Base-by-base conservation (phyloP, 352 stramenopile genomes). In the Elongisporangium senticosum region DNA sequence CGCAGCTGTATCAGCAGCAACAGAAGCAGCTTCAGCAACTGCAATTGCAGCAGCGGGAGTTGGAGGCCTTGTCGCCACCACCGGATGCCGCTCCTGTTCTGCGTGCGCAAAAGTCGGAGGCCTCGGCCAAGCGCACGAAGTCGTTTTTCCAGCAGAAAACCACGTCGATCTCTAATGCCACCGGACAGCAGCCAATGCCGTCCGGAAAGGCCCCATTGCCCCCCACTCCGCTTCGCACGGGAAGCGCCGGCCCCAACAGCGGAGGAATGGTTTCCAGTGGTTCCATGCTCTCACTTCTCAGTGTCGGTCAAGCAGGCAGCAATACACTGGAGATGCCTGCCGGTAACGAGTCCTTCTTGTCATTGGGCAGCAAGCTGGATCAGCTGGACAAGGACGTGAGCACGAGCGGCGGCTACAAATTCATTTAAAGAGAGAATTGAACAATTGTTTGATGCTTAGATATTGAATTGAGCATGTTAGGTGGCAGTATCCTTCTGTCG, bases 351-450 rank as follows among this genome's bases (percentile, higher is more conserved):
- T 43, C 33, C 11, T 43, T 43, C 33, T 17, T 43, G 33, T 68
- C 77, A 17, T 78, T 91, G 33, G 78, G 75, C 53, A 89, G 74
- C 68, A 87, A 86, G 54, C 72, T 91, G 7, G 82, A 91, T 61
- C 77, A 88, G 50, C 65, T 91, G 52, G 82, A 91, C 51, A 85
- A 89, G 57, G 77, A 89, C 51, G 85, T 75, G 59, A 71, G 53
- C 55, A 74, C 33, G 13, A 43, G 33, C 11, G 55, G 65, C 43
- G 62, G 52, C 7, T 75, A 63, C 59, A 67, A 66, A 43, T 69
- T 64, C 55, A 68, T 68, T 52, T 68, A 54, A 52, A 33, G 7
- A 43, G 33, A 43, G 33, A 43, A 43, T 17, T 43, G 33, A 43
- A 43, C 33, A 5, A 43, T 43, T 43, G 33, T 43, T 43, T 43